phyloP scores from a whole-genome alignment of 768 basidiomycete genomes.

The Boletus reticulatus region DNA sequence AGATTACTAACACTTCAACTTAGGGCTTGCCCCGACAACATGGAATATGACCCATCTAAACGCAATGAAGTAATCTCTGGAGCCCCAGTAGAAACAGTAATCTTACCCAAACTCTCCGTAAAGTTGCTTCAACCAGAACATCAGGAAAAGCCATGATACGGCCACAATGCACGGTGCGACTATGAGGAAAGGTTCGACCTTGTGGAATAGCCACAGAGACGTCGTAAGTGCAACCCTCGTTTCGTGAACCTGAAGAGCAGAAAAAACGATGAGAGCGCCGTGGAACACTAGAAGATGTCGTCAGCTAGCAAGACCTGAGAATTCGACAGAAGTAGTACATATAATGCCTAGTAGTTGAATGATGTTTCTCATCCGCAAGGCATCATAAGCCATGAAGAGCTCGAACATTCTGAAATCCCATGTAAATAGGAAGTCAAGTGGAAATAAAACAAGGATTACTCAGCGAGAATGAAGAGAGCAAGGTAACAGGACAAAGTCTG shows the following conservation, averaged over 20 bases:
- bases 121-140: slow-evolving; percentile 68
- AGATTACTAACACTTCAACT: slow-evolving; percentile 65
- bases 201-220: slow-evolving; percentile 53
- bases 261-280: slow-evolving; percentile 65
- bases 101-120: slow-evolving; percentile 82
- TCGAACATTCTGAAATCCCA: slow-evolving; percentile 64
- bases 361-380: slow-evolving; percentile 73
- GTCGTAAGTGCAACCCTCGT: slow-evolving; percentile 59
- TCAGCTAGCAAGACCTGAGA: slow-evolving; percentile 3
- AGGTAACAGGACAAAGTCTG: slow-evolving; percentile 85
- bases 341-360: slow-evolving; percentile 77
- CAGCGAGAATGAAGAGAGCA: slow-evolving; percentile 78
- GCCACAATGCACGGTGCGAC: slow-evolving; percentile 70
- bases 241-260: slow-evolving; percentile 75
- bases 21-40: slow-evolving; percentile 82
- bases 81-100: background rate
- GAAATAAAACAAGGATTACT: slow-evolving; percentile 44
- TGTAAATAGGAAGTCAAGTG: background rate
- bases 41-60: slow-evolving; percentile 88
- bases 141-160: slow-evolving; percentile 60
- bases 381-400: slow-evolving; percentile 77
- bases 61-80: background rate
- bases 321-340: slow-evolving; percentile 39
- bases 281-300: slow-evolving; percentile 54
- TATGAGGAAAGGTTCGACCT: slow-evolving; percentile 66